Evolutionary conservation across 129 eudicot species (phyloP).

Genomic region (Smallanthus sonchifolius): DNA sequence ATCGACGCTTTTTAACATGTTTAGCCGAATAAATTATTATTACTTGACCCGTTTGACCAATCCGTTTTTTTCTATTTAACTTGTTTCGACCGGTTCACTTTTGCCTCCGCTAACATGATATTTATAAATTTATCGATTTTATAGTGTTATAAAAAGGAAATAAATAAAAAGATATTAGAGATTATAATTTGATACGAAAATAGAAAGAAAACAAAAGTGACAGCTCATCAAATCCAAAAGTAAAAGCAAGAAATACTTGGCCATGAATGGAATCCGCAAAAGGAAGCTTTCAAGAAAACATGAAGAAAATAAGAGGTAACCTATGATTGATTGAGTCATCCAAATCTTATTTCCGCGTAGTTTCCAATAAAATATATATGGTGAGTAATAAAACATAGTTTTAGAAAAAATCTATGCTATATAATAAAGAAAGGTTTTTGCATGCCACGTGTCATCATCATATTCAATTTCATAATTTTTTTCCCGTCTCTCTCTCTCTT

Average conservation of each 20-base stretch:
- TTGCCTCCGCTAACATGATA: too few relatives aligned
- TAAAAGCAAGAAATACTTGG: conserved; percentile 32
- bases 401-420: too few relatives aligned
- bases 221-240: conserved; percentile 18
- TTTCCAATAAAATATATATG: not conserved
- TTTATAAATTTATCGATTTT: not conserved
- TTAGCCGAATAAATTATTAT: too few relatives aligned
- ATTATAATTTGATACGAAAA: conserved; percentile 3
- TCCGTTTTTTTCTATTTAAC: too few relatives aligned
- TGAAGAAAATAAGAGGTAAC: not conserved
- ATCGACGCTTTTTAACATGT: too few relatives aligned
- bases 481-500: too few relatives aligned
- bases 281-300: conserved; percentile 31
- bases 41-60: too few relatives aligned
- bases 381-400: not conserved
- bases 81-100: too few relatives aligned
- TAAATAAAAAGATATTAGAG: not conserved
- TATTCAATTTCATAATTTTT: too few relatives aligned
- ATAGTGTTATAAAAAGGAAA: not conserved
- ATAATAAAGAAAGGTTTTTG: too few relatives aligned
- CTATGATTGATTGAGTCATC: conserved; percentile 20
- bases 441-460: too few relatives aligned
- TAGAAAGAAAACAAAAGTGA: conserved; percentile 18
- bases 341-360: conserved; percentile 22
- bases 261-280: conserved; percentile 22